These are phyloP conservation scores for Penicillium sp. DNA, from an alignment of 2,329 filamentous ascomycete genomes.

Conservation along the genomic window DNA sequence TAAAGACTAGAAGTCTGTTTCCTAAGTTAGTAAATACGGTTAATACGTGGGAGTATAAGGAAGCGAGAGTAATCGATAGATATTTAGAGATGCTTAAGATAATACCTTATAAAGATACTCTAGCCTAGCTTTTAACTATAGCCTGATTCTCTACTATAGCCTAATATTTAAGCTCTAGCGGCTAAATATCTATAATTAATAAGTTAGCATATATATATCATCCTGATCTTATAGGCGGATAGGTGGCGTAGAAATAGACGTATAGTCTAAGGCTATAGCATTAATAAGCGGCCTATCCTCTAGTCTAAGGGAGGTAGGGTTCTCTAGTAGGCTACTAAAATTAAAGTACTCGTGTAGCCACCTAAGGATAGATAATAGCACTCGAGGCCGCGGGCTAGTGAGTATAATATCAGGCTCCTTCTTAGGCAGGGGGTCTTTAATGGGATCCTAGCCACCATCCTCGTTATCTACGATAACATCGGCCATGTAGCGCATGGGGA, in stretches of 20 bases:
- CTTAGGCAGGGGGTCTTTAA: conserved; percentile 9
- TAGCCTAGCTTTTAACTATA: too few relatives aligned
- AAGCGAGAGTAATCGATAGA: too few relatives aligned
- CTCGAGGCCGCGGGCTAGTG: conserved; percentile 10
- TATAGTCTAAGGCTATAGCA: conserved; percentile 12
- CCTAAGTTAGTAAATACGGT: too few relatives aligned
- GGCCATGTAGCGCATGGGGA: conserved; percentile 13
- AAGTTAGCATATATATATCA: conserved; percentile 7
- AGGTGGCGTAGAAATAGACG: not conserved
- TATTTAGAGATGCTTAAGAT: conserved; percentile 1
- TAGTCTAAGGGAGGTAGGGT: not conserved
- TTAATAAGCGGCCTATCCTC: conserved; percentile 10
- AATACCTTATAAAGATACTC: not conserved
- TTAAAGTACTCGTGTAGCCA: conserved; percentile 7
- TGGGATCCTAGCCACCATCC: conserved; percentile 4
- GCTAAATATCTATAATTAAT: conserved; percentile 15
- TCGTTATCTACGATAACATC: not conserved
- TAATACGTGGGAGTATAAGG: too few relatives aligned
- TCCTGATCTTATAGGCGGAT: not conserved
- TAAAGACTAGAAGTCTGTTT: too few relatives aligned
- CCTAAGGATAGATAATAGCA: conserved; percentile 11
- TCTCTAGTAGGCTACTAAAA: not conserved
- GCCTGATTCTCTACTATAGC: too few relatives aligned
- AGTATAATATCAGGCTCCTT: conserved; percentile 13
- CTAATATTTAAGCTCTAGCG: not conserved